Evolutionary conservation across 2,329 filamentous ascomycete species (phyloP), one percentile per base, ranked within the genome.

Genomic region (Apiospora malaysiana): DNA sequence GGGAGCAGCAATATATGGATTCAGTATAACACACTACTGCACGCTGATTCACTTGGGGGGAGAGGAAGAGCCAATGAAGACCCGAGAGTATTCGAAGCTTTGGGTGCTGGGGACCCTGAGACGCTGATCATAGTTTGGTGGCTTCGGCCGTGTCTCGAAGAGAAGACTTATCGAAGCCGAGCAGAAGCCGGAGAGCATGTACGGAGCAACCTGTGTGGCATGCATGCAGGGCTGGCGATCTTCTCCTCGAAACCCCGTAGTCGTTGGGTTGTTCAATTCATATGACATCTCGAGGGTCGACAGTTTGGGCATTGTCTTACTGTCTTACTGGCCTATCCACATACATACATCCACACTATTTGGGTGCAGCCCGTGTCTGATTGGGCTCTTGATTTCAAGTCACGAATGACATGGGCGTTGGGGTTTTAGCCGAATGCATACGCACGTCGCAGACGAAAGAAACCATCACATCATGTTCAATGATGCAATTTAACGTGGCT

Each of bases 401-500:
- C 27, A 37, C 51, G 14, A 59, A 59, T 27, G 32, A 40, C 56
- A 40, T 63, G 10, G 32, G 32, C 56, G 56, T 40, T 37, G 56
- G 56, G 56, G 9, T 63, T 63, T 63, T 63, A 63, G 32, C 56
- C 32, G 56, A 63, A 40, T 63, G 21, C 9, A 40, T 59, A 37
- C 27, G 27, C 37, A 37, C 51, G 37, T 16, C 51, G 32, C 51
- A 10, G 25, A 37, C 56, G 18, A 63, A 23, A 63, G 32, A 18
- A 63, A 40, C 56, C 56, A 63, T 63, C 32, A 63, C 32, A 63
- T 63, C 32, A 63, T 63, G 56, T 63, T 32, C 56, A 63, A 63
- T 63, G 56, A 63, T 63, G 56, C 56, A 63, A 63, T 63, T 63
- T 40, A 40, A 32, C 56, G 32, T 63, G 56, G 56, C 56, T 63